Base-by-base conservation (phyloP, 2,329 filamentous ascomycete genomes). In the Penicillium sp. region DNA sequence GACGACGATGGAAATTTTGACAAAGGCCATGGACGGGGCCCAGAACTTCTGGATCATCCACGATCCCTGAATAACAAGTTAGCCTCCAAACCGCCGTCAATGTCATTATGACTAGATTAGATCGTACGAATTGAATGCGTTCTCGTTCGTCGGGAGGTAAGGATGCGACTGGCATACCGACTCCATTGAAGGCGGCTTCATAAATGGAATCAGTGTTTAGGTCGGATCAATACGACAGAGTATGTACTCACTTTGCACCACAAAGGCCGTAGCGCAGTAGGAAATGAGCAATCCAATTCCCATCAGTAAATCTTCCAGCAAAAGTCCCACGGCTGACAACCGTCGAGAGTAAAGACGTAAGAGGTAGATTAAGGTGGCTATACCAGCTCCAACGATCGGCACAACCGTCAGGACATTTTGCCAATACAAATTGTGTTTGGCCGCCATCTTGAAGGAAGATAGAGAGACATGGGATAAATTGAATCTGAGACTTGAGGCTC, bases 11-110 rank as follows among this genome's bases (percentile, higher is more conserved):
- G 66, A 67, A 3, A 66, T 50, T 52, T 67, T 68, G 5, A 68
- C 58, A 15, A 63, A 66, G 2, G 59, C 55, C 42, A 63, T 59
- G 25, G 66, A 55, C 0, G 59, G 45, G 1, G 63, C 51, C 63
- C 62, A 67, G 51, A 66, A 66, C n/a, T 66, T 68, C 14, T 64
- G 58, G 6, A 62, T 41, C 31, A 68, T 63, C 65, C 66, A 68
- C 11, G 61, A 52, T 20, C 54, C 42, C 65, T 67, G 48, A 20
- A 31, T 48, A 53, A 41, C 22, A 50, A 1, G 22, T 17, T 35
- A 57, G 55, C 4, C 11, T 22, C 17, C 17, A 22, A n/a, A 14
- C 4, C 14, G 5, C 17, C 8, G 5, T 22, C 41, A 43, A 43
- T 20, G 20, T 22, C 11, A 43, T 22, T 10, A 3, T 14, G 20